These are phyloP conservation scores for Edaphochlamys debaryana DNA, from an alignment of 139 green algal species.

Conservation along the genomic window DNA sequence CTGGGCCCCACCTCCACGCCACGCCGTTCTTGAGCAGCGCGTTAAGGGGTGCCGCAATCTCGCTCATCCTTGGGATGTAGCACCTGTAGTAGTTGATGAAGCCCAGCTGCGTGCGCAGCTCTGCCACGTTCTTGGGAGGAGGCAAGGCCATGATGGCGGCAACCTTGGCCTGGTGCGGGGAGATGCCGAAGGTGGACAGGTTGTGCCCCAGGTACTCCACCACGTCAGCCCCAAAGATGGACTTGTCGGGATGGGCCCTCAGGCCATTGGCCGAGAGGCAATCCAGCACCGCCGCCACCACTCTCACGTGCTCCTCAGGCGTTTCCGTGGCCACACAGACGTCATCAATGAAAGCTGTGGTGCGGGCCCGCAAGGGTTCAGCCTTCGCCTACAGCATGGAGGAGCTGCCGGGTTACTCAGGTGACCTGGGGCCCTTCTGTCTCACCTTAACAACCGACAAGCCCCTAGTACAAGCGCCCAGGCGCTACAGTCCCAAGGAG, in stretches of 20 bases:
- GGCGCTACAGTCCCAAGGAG: background rate
- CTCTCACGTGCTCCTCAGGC: constrained; percentile 30
- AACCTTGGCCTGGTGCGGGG: background rate
- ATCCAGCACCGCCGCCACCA: constrained; percentile 18
- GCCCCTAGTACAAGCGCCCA: background rate
- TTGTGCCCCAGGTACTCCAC: constrained; percentile 59
- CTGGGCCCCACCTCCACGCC: constrained; percentile 30
- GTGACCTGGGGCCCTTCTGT: background rate
- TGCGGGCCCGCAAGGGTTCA: background rate
- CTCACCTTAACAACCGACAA: background rate
- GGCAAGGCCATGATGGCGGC: constrained; percentile 46
- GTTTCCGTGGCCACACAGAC: constrained; percentile 9
- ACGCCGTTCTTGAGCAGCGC: constrained; percentile 30
- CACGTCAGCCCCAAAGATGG: constrained; percentile 34
- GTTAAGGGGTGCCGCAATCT: constrained; percentile 36
- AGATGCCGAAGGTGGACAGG: constrained; percentile 32
- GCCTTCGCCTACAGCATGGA: background rate
- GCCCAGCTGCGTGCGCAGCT: constrained; percentile 44
- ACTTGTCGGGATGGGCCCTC: constrained; percentile 18
- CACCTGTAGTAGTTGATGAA: constrained; percentile 63
- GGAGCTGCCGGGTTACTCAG: background rate
- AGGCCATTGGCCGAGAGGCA: background rate
- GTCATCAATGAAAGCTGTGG: constrained; percentile 3
- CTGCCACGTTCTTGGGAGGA: constrained; percentile 27
- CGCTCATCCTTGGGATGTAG: constrained; percentile 50